These are phyloP conservation scores for Phyllosticta citribraziliensis DNA, from an alignment of 2,329 filamentous ascomycete species.

Conservation along the genomic window DNA sequence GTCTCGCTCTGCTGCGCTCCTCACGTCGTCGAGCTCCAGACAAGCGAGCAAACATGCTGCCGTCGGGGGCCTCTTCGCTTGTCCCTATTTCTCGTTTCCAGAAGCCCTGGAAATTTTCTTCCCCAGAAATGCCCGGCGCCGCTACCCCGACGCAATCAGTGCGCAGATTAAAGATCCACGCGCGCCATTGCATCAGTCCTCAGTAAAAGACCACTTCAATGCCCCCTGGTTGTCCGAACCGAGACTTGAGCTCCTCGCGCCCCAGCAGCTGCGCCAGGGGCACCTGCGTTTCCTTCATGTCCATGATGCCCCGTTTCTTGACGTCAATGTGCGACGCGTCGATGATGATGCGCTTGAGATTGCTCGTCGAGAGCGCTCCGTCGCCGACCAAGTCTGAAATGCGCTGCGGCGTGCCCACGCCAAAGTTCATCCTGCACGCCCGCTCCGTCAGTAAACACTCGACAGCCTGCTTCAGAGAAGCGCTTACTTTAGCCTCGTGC, in stretches of 20 bases:
- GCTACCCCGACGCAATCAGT: neutral
- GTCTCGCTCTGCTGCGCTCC: neutral
- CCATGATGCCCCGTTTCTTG: conserved; percentile 87
- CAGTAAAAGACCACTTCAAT: conserved; percentile 12
- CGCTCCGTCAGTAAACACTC: conserved; percentile 17
- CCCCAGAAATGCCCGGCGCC: neutral
- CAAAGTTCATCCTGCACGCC: conserved; percentile 55
- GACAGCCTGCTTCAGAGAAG: neutral
- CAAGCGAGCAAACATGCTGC: too few relatives aligned
- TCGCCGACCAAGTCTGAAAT: conserved; percentile 74
- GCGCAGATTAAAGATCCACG: neutral
- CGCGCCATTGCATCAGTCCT: neutral
- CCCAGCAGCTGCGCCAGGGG: conserved; percentile 68
- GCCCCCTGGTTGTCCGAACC: conserved; percentile 41
- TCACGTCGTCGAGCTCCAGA: neutral
- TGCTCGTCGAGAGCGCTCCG: conserved; percentile 59
- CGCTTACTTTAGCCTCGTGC: conserved; percentile 49
- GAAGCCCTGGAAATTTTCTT: neutral
- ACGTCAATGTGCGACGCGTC: conserved; percentile 90
- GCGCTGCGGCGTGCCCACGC: conserved; percentile 79
- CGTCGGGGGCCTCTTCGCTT: neutral
- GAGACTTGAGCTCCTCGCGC: conserved; percentile 58
- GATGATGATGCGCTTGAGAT: conserved; percentile 70
- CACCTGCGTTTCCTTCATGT: conserved; percentile 88
- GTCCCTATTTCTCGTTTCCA: neutral